Conservation (phyloP, 129 eudicot genomes). For the Flaveria sonorensis region DNA sequence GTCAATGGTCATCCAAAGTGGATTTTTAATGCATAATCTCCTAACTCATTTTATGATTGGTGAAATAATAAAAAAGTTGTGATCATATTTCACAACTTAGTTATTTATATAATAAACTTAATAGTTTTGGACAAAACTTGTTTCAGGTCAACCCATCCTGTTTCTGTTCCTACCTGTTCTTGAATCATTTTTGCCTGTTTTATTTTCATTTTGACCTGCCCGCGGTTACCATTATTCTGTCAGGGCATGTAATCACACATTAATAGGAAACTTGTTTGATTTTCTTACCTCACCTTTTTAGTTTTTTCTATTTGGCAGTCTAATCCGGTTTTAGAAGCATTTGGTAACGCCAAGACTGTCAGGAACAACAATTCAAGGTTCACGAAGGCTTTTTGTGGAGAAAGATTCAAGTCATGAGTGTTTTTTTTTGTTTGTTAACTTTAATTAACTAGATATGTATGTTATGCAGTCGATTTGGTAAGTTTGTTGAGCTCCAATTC, state of each 20-base stretch:
- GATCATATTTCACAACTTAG: not conserved
- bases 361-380: conserved; percentile 87
- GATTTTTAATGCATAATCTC: conserved; percentile 1
- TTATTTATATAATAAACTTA: not conserved
- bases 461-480: conserved; percentile 84
- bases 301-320: conserved; percentile 53
- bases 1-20: not conserved
- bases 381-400: conserved; percentile 13
- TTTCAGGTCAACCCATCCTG: not conserved
- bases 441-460: conserved; percentile 21
- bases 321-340: conserved; percentile 83
- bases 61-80: not conserved
- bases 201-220: not conserved
- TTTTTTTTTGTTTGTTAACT: not conserved
- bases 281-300: conserved; percentile 2
- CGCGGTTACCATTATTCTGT: not conserved
- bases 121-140: not conserved
- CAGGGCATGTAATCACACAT: conserved; percentile 6
- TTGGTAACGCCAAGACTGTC: conserved; percentile 79
- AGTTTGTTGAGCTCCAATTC: conserved; percentile 92
- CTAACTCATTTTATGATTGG: not conserved
- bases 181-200: not conserved
- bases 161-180: not conserved
- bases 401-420: not conserved
- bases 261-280: conserved; percentile 6